Evolutionary conservation across 2,329 filamentous ascomycete species (phyloP), one percentile per base, ranked within the genome.

Genomic region (Talaromyces pinophilus): DNA sequence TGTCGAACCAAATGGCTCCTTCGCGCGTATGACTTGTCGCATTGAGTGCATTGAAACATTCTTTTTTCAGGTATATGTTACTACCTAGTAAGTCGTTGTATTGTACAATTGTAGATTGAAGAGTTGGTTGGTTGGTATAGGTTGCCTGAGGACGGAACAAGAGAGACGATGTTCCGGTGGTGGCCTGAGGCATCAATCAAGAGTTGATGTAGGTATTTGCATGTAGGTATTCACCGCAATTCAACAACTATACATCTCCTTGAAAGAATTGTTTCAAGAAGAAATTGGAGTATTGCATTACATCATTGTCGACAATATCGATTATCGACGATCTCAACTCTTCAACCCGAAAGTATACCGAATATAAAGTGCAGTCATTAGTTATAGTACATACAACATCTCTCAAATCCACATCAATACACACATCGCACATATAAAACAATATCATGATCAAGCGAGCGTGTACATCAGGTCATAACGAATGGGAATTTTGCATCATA

Each of bases 1-100:
- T 76, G 74, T 1, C 74, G 74, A 15, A 68, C 63, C 5, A 76
- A 54, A 68, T 76, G 74, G 0, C 71, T 67, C 62, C 73, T 76
- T 38, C 74, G 68, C 19, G 72, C 71, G 17, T 76, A 76, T 10
- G 68, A 52, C n/a, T 73, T 75, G n/a, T 71, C 69, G 60, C 74
- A 76, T 50, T 70, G 67, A 15, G 70, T 59, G 62, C 74, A 76
- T 44, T 67, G 68, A 44, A 75, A 76, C 73, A 75, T 57, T 38
- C 17, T 5, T 1, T 13, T 19, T n/a, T 19, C 17, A 5, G 19
- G 10, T 5, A 2, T 46, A 25, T 28, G 10, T 28, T 6, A 3
- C 25, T 25, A 25, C 25, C 11, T 5, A 7, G 28, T 4, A 33
- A n/a, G 28, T 35, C 1, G 28, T 10, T 10, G 48, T 13, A 30